Evolutionary conservation across 2,329 filamentous ascomycete genomes (phyloP).

Genomic region (Pseudogymnoascus sp.): DNA sequence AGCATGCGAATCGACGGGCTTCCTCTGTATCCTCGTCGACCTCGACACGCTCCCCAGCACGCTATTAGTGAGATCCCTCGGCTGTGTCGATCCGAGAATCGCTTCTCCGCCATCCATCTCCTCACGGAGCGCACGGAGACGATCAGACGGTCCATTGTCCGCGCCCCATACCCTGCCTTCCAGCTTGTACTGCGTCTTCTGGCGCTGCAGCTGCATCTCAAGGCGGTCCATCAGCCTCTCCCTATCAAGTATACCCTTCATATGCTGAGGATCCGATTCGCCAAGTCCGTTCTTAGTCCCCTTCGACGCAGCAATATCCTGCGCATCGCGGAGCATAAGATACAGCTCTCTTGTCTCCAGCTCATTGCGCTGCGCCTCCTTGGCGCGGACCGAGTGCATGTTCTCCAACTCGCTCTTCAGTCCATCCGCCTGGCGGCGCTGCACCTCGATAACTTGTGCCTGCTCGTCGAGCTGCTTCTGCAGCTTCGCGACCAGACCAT

Average conservation of each 20-base stretch:
- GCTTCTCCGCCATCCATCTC: conserved; percentile 71
- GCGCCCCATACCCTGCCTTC: conserved; percentile 89
- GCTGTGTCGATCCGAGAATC: conserved; percentile 44
- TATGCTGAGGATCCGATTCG: conserved; percentile 61
- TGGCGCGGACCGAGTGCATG: conserved; percentile 73
- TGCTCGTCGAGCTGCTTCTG: conserved; percentile 95
- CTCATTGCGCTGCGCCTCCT: conserved; percentile 90
- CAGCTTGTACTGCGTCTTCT: conserved; percentile 95
- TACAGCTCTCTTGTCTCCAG: conserved; percentile 93
- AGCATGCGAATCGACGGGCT: conserved; percentile 38
- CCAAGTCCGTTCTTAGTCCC: conserved; percentile 49
- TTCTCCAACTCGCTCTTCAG: conserved; percentile 85
- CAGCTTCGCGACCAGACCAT: conserved; percentile 84
- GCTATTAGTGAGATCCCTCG: conserved; percentile 58
- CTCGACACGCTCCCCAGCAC: conserved; percentile 65
- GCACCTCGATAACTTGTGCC: conserved; percentile 78
- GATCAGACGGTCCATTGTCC: conserved; percentile 75
- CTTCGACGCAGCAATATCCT: conserved; percentile 87
- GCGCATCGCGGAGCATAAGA: conserved; percentile 94
- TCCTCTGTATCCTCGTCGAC: conserved; percentile 46
- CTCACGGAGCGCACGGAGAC: conserved; percentile 82
- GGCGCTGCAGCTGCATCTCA: conserved; percentile 89
- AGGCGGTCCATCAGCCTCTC: conserved; percentile 87
- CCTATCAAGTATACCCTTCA: conserved; percentile 88
- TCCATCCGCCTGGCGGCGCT: conserved; percentile 74